These are phyloP conservation scores for Stemphylium lycopersici DNA, from an alignment of 2,329 filamentous ascomycete genomes.

Conservation along the genomic window DNA sequence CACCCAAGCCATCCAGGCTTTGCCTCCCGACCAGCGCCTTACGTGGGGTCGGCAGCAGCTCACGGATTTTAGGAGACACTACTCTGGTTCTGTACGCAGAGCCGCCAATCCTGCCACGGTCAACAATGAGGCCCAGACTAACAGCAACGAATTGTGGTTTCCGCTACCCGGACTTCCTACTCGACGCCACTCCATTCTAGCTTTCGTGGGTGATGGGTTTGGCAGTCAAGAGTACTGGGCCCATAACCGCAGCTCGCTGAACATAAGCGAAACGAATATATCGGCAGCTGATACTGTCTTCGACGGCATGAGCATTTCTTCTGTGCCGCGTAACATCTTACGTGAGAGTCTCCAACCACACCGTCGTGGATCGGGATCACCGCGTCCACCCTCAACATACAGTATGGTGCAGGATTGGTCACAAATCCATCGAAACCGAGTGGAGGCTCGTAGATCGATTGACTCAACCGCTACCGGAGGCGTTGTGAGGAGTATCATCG, in stretches of 20 bases:
- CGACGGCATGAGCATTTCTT: slow-evolving; percentile 6
- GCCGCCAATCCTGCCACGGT: slow-evolving; percentile 7
- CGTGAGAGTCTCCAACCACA: slow-evolving; percentile 7
- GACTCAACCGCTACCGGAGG: slow-evolving; percentile 10
- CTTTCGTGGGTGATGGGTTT: slow-evolving; percentile 5
- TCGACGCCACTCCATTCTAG: slow-evolving; percentile 10
- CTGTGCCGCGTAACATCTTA: slow-evolving; percentile 1
- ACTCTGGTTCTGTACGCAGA: slow-evolving; percentile 1
- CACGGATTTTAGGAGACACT: slow-evolving; percentile 20
- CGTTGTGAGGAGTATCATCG: slow-evolving; percentile 7
- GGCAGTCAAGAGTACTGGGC: slow-evolving; percentile 4
- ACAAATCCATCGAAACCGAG: slow-evolving; percentile 7
- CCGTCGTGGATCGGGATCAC: slow-evolving; percentile 7
- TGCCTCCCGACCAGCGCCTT: slow-evolving; percentile 19
- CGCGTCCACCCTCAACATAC: slow-evolving; percentile 11
- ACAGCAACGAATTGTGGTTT: background rate
- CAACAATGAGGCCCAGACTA: slow-evolving; percentile 7
- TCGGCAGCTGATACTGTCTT: slow-evolving; percentile 18
- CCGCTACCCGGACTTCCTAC: background rate
- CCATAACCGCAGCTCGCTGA: slow-evolving; percentile 2
- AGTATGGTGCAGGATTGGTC: slow-evolving; percentile 8
- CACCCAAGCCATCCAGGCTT: slow-evolving; percentile 12
- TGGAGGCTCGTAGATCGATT: slow-evolving; percentile 13
- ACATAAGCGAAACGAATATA: slow-evolving; percentile 15
- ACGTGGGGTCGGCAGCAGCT: slow-evolving; percentile 26